Evolutionary conservation across 768 basidiomycete genomes (phyloP), one percentile per base, ranked within the genome.

Genomic region (Termitomyces sp.): DNA sequence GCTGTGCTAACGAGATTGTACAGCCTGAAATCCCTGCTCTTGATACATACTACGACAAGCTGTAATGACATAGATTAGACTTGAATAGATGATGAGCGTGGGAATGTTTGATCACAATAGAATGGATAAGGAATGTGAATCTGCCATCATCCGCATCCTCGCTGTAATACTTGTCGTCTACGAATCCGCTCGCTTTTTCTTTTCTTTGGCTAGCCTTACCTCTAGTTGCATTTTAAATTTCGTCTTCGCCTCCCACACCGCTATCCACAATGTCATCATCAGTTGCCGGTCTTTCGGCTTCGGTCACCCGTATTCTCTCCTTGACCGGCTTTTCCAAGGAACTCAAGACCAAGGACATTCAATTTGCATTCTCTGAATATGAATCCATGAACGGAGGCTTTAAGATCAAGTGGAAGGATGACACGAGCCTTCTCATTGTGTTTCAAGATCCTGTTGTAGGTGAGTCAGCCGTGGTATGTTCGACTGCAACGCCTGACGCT

Each of bases 351-450:
- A 89, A 93, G 72, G 97, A 99, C 74, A 91, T 99, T 51, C 95
- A 98, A 70, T 70, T 80, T 46, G 90, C 93, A 48, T 97, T 98
- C 72, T 79, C 87, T 52, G 93, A 95, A 48, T 98, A 89, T 83
- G 94, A 97, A 67, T 81, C 76, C 60, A 77, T 87, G 55, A 84
- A 79, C 58, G 97, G 96, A 32, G 97, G 97, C 26, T 97, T 96
- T 79, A 94, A 95, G 82, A 95, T 99, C 71, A 99, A 99, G 72
- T 99, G 97, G 97, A 83, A 86, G 67, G 95, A 99, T 73, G 97
- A 99, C 74, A 94, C 93, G 40, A 95, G 91, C 69, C 89, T 96
- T 43, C 77, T 95, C 66, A 89, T 97, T 65, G 97, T 99, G 57
- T 99, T 99, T 71, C 83, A 84, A 63, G 97, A 98, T 75, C 86